A percentile compares a stretch with the other conserved stretches of the same genome.
phyloP scores from a whole-genome alignment of 495 filamentous ascomycete species.

The Aspergillus asperescens region DNA sequence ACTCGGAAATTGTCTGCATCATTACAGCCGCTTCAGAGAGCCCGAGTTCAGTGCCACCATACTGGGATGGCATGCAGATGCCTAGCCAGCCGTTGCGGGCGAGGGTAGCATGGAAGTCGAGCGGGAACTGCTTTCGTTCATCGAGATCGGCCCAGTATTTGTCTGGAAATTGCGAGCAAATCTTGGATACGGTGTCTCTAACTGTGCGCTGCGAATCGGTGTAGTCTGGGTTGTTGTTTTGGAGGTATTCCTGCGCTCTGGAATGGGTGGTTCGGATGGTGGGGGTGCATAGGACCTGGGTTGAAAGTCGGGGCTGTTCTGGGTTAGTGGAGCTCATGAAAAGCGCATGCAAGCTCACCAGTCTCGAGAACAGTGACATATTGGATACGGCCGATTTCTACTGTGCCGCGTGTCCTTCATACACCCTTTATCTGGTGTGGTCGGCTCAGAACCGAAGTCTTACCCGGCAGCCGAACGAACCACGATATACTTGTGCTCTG shows the following conservation, averaged over 20 bases:
- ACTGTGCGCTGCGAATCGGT: conserved; percentile 30
- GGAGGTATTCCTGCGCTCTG: conserved; percentile 11
- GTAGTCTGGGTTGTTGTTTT: conserved; percentile 12
- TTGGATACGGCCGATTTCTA: too few species aligned
- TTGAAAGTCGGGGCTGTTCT: too few species aligned
- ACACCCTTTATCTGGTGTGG: too few species aligned
- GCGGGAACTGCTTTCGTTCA: conserved; percentile 52
- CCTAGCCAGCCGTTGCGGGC: conserved; percentile 65
- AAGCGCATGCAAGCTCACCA: too few species aligned
- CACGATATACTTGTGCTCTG: too few species aligned
- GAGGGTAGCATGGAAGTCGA: conserved; percentile 55
- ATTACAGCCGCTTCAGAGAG: conserved; percentile 66
- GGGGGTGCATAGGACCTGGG: too few species aligned
- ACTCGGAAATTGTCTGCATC: conserved; percentile 65
- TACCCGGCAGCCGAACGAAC: too few species aligned
- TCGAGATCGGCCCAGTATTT: conserved; percentile 63
- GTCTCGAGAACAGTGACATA: too few species aligned
- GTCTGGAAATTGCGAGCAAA: conserved; percentile 51
- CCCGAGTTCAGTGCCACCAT: conserved; percentile 59
- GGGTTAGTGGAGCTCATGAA: too few species aligned
- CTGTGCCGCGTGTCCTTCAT: too few species aligned
- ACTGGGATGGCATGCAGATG: conserved; percentile 55
- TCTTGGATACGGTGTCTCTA: conserved; percentile 52
- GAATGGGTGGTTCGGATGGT: conserved; percentile 1
- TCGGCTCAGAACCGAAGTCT: too few species aligned